Evolutionary conservation across 305 asterid species (phyloP), one percentile per base, ranked within the genome.

Genomic region (Plantago rigida): DNA sequence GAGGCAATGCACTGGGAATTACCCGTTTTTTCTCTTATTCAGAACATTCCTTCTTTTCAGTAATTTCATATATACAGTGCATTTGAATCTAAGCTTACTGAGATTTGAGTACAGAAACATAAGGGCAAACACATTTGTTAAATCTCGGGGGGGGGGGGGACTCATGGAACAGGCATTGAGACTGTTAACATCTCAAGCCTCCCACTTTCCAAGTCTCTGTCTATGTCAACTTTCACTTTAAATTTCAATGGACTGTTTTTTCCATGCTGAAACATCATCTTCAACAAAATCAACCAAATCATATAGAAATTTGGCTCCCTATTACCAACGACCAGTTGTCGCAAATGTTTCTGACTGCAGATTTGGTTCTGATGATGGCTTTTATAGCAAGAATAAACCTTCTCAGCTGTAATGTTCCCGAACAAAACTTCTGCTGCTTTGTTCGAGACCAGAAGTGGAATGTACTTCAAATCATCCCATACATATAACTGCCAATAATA

Each of bases 371-470:
- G 62, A 53, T 28, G 71, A 56, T 71, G 73, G 71, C 64, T 71
- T 71, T 74, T 67, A 51, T 82, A 74, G 59, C 84, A 75, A 47
- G 79, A 67, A 56, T 59, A 45, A 7, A 86, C 86, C 66, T 74
- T 84, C 75, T 63, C 80, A 29, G 95, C 89, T 29, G 75, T 59
- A 64, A 86, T 77, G 70, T 71, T 78, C 6, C 87, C 95, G 49
- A 82, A 84, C 62, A 84, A 68, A 55, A 78, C 49, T 59, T 84
- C 82, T 63, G 92, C 92, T 4, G 89, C 89, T 72, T 77, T 75
- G 70, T 84, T 84, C 42, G 54, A 55, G 54, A 86, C 87, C 3
- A 75, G 67, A 72, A 82, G 72, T 4, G 92, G 85, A 51, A 79
- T 75, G 65, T 80, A 77, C 60, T 74, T 72, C 22, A 71, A 55